A percentile compares a stretch with the other conserved stretches of the same genome.
Evolutionary conservation across 371 early-diverging fungal species (phyloP).

Genomic region (Neoconidiobolus thromboides): DNA sequence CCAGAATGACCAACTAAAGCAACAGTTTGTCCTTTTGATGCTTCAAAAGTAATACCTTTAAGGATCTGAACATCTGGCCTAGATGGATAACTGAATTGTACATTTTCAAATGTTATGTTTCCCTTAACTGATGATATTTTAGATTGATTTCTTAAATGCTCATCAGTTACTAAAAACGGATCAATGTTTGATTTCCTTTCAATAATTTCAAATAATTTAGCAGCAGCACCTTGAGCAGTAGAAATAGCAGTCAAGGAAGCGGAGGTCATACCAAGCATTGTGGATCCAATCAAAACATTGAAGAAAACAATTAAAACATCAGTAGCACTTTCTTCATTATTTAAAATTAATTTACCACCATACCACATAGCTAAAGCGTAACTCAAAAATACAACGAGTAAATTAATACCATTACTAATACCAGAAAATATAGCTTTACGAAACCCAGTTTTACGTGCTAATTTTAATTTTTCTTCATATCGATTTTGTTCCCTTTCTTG

Average conservation of each 20-base stretch:
- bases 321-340: conserved; percentile 10
- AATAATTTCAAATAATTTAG: conserved; percentile 45
- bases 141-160: conserved; percentile 9
- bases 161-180: conserved; percentile 10
- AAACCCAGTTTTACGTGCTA: background rate
- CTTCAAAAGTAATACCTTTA: conserved; percentile 43
- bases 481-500: background rate
- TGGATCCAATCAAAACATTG: conserved; percentile 25
- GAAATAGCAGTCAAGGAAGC: conserved; percentile 33
- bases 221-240: conserved; percentile 38
- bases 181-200: conserved; percentile 52
- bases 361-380: conserved; percentile 35
- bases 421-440: conserved; percentile 5
- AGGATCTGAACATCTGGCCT: conserved; percentile 56
- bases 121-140: conserved; percentile 15
- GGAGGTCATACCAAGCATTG: conserved; percentile 21
- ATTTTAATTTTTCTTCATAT: background rate
- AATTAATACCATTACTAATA: conserved; percentile 35
- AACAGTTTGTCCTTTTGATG: conserved; percentile 47
- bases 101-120: conserved; percentile 26
- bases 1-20: conserved; percentile 16
- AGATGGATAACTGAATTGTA: conserved; percentile 64
- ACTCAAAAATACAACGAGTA: conserved; percentile 31
- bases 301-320: conserved; percentile 27
- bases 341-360: conserved; percentile 22